Evolutionary conservation across 192 early-diverging fungal genomes (phyloP), one percentile per base, ranked within the genome.

Genomic region (Backusella psychrophila): DNA sequence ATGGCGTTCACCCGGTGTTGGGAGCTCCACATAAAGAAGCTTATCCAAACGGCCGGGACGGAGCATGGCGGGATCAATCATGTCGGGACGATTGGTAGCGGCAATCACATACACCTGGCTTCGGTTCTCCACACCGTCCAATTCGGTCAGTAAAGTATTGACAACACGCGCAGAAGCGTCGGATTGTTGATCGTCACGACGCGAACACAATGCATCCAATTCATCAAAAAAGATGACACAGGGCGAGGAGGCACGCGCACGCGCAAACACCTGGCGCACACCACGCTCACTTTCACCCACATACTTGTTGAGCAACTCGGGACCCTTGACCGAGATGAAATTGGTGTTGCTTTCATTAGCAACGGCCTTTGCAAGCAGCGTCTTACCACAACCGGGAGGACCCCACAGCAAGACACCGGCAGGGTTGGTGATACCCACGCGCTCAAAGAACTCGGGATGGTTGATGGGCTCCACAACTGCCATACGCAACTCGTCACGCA

Each of bases 161-260:
- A 99, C 98, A 21, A 99, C 94, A 23, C 97, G 93, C 4, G 97
- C 96, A 6, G 94, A 90, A 1, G 93, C 91, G 78, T 97, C 95
- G 35, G 90, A 93, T 87, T 96, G 93, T 56, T 91, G 85, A 49
- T 98, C 96, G 77, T 96, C 94, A 69, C 95, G 96, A 69, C 94
- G 88, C 59, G 96, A 90, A 77, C 94, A 96, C 39, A 99, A 87
- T 1, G 97, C 97, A 77, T 99, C 98, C 23, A 99, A 84, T 82
- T 99, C 96, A 77, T 99, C 98, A 85, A 99, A 98, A 80, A 98
- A 99, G 38, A 99, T 93, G 3, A 99, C 93, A 78, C 98, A 99
- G 15, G 98, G 97, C 14, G 93, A 89, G 4, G 96, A 98, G 1
- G 95, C 92, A 53, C 93, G 90, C 7, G 98, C 98, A 29, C 98